These are phyloP conservation scores for Bocquillonia castaneifolia DNA, from an alignment of 441 rosid genomes.

Conservation along the genomic window DNA sequence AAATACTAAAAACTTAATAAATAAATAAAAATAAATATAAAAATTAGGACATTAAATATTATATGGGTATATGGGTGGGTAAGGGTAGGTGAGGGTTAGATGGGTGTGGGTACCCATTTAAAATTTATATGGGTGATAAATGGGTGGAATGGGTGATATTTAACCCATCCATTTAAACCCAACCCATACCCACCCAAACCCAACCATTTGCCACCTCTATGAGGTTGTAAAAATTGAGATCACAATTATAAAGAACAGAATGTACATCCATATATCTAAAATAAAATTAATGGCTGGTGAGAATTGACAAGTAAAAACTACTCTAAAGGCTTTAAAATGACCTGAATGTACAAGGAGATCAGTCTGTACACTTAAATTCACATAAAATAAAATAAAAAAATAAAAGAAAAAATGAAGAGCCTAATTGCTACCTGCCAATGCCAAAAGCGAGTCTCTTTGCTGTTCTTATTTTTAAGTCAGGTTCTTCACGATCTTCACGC, in stretches of 20 bases:
- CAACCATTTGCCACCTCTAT: too few species aligned
- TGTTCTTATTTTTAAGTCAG: slow-evolving; percentile 33
- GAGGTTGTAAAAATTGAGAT: too few species aligned
- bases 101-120: too few species aligned
- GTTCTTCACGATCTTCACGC: slow-evolving; percentile 75
- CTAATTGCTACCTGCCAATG: slow-evolving; percentile 19
- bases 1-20: too few species aligned
- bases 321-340: slow-evolving; percentile 9
- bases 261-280: background rate
- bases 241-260: background rate
- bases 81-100: too few species aligned
- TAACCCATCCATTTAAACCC: too few species aligned
- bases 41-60: too few species aligned
- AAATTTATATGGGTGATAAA: too few species aligned
- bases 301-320: slow-evolving; percentile 12
- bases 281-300: slow-evolving; percentile 10
- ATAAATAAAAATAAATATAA: too few species aligned
- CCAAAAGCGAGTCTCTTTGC: background rate
- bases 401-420: background rate
- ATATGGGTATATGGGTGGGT: too few species aligned
- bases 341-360: slow-evolving; percentile 28
- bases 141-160: too few species aligned
- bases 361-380: slow-evolving; percentile 42
- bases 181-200: too few species aligned
- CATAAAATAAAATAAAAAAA: slow-evolving; percentile 12